These are phyloP conservation scores for Suhomyces canberraensis DNA, from an alignment of 805 yeast species.

Conservation along the genomic window DNA sequence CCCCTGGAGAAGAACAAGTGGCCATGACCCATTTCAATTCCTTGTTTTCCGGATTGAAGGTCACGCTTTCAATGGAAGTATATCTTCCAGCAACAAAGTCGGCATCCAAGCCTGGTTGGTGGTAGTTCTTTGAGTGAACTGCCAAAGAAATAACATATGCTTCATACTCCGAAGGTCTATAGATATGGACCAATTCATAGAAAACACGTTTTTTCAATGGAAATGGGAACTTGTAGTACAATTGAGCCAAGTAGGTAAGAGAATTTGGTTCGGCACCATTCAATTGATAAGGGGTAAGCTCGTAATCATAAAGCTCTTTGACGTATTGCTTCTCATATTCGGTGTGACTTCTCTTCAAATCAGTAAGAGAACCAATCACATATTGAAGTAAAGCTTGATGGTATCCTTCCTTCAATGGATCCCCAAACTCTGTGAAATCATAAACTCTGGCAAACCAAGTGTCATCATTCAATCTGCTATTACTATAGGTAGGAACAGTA, in stretches of 20 bases:
- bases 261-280: conserved; percentile 12
- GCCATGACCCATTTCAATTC: conserved; percentile 37
- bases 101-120: conserved; percentile 11
- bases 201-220: conserved; percentile 36
- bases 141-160: conserved; percentile 33
- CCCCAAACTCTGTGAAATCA: conserved; percentile 12
- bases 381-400: conserved; percentile 8
- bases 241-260: conserved; percentile 28
- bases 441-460: conserved; percentile 13
- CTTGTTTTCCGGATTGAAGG: conserved; percentile 16
- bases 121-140: conserved; percentile 25
- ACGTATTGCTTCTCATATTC: conserved; percentile 36
- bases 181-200: conserved; percentile 33
- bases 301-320: conserved; percentile 27
- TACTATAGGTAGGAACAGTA: conserved; percentile 10
- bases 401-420: conserved; percentile 10
- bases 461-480: conserved; percentile 10
- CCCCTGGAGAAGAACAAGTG: conserved; percentile 39
- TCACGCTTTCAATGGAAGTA: conserved; percentile 34
- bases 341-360: conserved; percentile 27
- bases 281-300: conserved; percentile 16
- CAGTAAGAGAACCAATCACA: conserved; percentile 11
- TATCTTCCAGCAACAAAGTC: conserved; percentile 29
- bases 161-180: conserved; percentile 11
- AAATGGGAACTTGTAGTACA: conserved; percentile 33